phyloP scores from a whole-genome alignment of 78 protist genomes.

The Cyanophora paradoxa region DNA sequence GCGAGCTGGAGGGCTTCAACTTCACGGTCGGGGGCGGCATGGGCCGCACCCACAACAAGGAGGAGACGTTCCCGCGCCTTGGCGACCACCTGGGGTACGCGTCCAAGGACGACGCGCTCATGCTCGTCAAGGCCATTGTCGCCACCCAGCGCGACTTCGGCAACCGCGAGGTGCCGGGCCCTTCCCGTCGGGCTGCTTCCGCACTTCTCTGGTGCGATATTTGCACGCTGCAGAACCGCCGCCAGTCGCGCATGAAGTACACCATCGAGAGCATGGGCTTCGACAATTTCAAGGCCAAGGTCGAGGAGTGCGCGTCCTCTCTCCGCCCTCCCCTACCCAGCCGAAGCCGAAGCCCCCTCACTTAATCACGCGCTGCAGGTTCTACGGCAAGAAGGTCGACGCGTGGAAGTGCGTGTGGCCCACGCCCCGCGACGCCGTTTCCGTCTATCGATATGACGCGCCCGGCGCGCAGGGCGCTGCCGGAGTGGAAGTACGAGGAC shows the following conservation, averaged over 20 bases:
- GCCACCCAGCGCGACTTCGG: conserved; percentile 69
- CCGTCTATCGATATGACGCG: background rate
- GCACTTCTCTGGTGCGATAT: conserved; percentile 51
- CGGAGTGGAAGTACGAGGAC: conserved; percentile 28
- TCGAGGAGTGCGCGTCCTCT: conserved; percentile 27
- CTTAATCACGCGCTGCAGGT: no score
- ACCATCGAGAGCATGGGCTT: conserved; percentile 56
- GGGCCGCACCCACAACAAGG: conserved; percentile 37
- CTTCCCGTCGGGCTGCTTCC: no score
- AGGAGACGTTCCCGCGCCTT: conserved; percentile 4
- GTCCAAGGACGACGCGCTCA: background rate
- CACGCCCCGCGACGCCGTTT: background rate
- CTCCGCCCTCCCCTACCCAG: no score
- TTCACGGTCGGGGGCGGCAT: conserved; percentile 16
- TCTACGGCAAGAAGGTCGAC: background rate
- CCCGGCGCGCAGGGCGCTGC: conserved; percentile 20
- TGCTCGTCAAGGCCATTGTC: conserved; percentile 16
- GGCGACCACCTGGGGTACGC: conserved; percentile 27
- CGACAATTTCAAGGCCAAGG: conserved; percentile 36
- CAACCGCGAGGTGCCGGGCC: conserved; percentile 56
- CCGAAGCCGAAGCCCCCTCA: conserved; percentile 19
- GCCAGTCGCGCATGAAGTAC: conserved; percentile 38
- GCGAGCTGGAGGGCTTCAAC: conserved; percentile 2
- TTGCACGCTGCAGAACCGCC: no score
- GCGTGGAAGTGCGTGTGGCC: conserved; percentile 1